Base-by-base conservation (phyloP, 192 early-diverging fungal genomes). In the Backusella psychrophila region DNA sequence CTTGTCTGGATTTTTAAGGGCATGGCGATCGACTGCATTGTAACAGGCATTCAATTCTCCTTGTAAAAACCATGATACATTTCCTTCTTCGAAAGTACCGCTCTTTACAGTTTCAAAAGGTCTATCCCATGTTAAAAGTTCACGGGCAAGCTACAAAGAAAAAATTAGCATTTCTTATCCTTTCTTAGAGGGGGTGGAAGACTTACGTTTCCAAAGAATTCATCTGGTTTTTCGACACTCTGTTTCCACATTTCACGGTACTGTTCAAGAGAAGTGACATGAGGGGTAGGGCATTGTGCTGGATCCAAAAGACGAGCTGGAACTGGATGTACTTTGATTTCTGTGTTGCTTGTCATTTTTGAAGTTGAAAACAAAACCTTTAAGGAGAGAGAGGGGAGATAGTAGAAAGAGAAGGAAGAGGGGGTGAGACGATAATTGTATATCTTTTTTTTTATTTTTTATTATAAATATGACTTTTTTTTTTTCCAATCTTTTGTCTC, bases 61-160 rank as follows among this genome's bases (percentile, higher is more conserved):
- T 73, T 93, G 91, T 42, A 88, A 83, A 87, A 98, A 98, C 97
- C 97, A 98, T 49, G 95, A 89, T 74, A 94, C 89, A 83, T 99
- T 91, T 71, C 97, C 97, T 53, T 91, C 85, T 35, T 91, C 81
- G 78, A 98, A 94, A 63, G 84, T 84, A 38, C 96, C 96, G 49
- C 88, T 84, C 44, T 82, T 78, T 70, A 94, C 93, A 33, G 85
- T 87, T 70, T 87, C 81, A 84, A 96, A 97, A 66, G 93, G 92
- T 80, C 87, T 88, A 82, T 87, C 82, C 97, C 97, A 98, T 46
- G 87, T 83, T 73, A 98, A 84, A 52, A 93, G 81, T 71, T 96
- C 93, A 42, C 85, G 87, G 12, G 94, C 97, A 49, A 92, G 35
- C 93, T 93, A 44, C 23, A 69, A 39, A 35, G 29, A 73, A 71